A percentile compares a stretch with the other conserved stretches of the same genome.
Evolutionary conservation across 768 basidiomycete species (phyloP).

Genomic region (Mycena venus): DNA sequence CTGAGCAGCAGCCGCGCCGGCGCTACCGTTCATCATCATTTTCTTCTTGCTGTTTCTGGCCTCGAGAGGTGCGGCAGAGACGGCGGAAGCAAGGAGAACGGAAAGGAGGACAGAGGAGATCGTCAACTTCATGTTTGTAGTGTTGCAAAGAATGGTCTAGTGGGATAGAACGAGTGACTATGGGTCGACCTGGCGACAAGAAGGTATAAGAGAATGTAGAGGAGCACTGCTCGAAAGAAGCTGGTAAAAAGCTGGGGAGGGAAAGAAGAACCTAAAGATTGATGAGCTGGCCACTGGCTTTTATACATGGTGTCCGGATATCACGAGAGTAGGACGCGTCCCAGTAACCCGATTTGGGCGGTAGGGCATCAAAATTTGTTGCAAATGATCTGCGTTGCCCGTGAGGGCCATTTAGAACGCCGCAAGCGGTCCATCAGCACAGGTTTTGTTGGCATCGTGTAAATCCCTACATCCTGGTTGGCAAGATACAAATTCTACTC

Average conservation of each 20-base stretch:
- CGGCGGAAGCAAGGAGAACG: constrained; percentile 31
- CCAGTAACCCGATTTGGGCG: too few species aligned
- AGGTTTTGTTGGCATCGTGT: not conserved
- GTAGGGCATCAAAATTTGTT: not conserved
- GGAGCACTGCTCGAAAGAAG: constrained; percentile 32
- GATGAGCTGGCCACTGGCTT: not conserved
- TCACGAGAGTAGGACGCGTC: too few species aligned
- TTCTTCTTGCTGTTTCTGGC: constrained; percentile 15
- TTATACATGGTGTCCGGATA: constrained; percentile 23
- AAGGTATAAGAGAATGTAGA: constrained; percentile 31
- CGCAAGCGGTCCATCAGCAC: not conserved
- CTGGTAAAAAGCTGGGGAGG: constrained; percentile 24
- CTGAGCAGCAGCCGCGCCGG: not conserved
- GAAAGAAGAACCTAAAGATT: constrained; percentile 29
- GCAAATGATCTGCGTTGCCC: constrained; percentile 27
- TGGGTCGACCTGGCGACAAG: constrained; percentile 31
- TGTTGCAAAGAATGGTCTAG: constrained; percentile 23
- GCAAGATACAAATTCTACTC: constrained; percentile 25
- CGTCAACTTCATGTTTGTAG: constrained; percentile 33
- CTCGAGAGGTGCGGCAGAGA: constrained; percentile 27
- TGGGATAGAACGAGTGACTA: constrained; percentile 30
- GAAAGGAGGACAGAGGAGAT: constrained; percentile 35
- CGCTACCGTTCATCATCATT: constrained; percentile 24
- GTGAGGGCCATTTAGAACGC: not conserved
- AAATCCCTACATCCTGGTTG: not conserved